phyloP scores from a whole-genome alignment of 768 basidiomycete species.

The Lentinula sp. region DNA sequence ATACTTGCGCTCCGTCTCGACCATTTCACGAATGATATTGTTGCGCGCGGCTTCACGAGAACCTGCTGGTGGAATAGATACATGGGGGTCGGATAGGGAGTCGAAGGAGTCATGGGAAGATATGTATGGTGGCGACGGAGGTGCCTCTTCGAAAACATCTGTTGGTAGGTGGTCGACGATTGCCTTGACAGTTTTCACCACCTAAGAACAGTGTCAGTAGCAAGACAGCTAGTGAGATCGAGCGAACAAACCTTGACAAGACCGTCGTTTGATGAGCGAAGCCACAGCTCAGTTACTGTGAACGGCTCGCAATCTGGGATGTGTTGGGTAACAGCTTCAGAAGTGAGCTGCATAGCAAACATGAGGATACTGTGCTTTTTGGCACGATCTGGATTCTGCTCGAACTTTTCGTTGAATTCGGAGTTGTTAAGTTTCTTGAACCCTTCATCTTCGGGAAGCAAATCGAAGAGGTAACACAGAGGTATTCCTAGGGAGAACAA shows the following conservation, averaged over 20 bases:
- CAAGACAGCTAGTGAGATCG: background rate
- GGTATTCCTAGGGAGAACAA: constrained; percentile 90
- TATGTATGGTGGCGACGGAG: constrained; percentile 51
- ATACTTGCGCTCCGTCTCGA: constrained; percentile 94
- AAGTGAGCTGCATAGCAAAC: constrained; percentile 85
- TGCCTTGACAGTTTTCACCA: constrained; percentile 82
- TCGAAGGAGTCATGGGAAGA: constrained; percentile 57
- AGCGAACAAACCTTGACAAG: constrained; percentile 75
- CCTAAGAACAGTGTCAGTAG: constrained; percentile 37
- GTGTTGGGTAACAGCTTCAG: constrained; percentile 50
- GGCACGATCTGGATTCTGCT: constrained; percentile 69
- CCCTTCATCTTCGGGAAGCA: constrained; percentile 63
- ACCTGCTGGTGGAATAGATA: constrained; percentile 36
- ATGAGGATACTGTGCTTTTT: constrained; percentile 89
- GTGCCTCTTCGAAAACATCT: constrained; percentile 59
- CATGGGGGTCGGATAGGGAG: constrained; percentile 41
- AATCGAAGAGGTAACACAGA: constrained; percentile 95
- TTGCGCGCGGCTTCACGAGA: constrained; percentile 64
- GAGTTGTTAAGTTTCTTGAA: constrained; percentile 56
- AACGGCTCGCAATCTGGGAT: constrained; percentile 76
- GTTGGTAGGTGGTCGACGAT: constrained; percentile 73
- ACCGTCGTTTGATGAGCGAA: constrained; percentile 87
- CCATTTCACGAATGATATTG: constrained; percentile 81
- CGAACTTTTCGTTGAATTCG: constrained; percentile 60
- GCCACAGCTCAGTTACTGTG: constrained; percentile 87